phyloP scores from a whole-genome alignment of 1,139 yeast species.

The Yueomyces sp. region DNA sequence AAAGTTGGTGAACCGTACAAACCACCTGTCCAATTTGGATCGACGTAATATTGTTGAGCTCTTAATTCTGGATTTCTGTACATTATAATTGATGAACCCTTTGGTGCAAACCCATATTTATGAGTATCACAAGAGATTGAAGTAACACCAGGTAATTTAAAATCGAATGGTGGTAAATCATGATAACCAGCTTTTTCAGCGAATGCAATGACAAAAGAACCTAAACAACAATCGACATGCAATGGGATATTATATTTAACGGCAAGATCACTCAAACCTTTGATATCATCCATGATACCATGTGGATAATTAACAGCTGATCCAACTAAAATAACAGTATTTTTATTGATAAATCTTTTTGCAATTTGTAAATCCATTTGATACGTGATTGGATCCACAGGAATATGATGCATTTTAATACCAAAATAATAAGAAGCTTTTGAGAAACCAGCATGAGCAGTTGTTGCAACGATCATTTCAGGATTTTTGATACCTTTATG shows the following conservation, averaged over 20 bases:
- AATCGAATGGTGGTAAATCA: constrained; percentile 62
- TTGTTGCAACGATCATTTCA: constrained; percentile 78
- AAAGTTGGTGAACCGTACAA: constrained; percentile 91
- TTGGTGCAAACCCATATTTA: constrained; percentile 96
- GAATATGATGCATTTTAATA: constrained; percentile 73
- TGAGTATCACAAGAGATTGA: constrained; percentile 96
- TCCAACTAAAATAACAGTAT: constrained; percentile 77
- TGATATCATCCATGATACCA: constrained; percentile 87
- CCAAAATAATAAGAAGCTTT: constrained; percentile 89
- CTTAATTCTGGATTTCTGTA: constrained; percentile 59
- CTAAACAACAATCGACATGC: constrained; percentile 92
- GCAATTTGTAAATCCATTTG: constrained; percentile 59
- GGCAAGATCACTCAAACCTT: constrained; percentile 57
- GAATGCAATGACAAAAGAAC: constrained; percentile 80
- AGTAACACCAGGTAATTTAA: constrained; percentile 86
- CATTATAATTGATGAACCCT: constrained; percentile 89
- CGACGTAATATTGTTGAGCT: constrained; percentile 71
- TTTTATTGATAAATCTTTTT: constrained; percentile 50
- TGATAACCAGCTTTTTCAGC: constrained; percentile 54
- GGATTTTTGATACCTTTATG: constrained; percentile 56
- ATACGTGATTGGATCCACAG: constrained; percentile 53
- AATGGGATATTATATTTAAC: constrained; percentile 54
- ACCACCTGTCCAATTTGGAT: constrained; percentile 88
- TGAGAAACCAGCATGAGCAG: constrained; percentile 91
- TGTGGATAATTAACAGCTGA: constrained; percentile 97